Conservation (phyloP, 148 eudicot species). For the Salicornia ramosissima region DNA sequence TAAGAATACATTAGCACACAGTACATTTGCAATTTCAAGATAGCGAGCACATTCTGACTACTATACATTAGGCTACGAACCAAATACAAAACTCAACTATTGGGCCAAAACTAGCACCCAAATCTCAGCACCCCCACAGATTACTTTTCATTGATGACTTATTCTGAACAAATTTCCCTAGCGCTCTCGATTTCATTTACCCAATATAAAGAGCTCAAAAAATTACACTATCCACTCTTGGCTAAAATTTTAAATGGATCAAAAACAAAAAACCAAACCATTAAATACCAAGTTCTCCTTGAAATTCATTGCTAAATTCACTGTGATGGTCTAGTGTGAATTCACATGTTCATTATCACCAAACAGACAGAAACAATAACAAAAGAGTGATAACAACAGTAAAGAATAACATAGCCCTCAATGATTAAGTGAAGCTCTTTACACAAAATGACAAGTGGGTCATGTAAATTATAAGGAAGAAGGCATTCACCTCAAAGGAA, state of each 20-base stretch:
- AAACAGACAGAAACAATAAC: neutral
- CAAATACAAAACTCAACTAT: neutral
- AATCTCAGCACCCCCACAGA: neutral
- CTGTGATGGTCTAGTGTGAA: neutral
- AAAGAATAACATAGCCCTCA: neutral
- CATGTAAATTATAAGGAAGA: neutral
- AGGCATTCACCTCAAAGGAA: slow-evolving; percentile 42
- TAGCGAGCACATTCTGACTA: neutral
- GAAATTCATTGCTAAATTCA: neutral
- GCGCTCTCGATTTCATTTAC: neutral
- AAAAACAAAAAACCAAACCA: neutral
- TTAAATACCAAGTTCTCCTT: neutral
- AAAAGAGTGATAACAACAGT: neutral
- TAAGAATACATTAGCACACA: neutral
- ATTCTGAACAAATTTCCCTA: neutral
- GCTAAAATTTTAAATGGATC: neutral
- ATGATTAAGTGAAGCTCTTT: neutral
- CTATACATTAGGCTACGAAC: neutral
- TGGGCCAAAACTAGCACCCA: slow-evolving; percentile 4
- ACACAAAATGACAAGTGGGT: neutral
- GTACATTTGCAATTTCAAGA: neutral
- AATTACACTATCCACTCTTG: neutral
- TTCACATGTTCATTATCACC: neutral
- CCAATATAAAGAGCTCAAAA: neutral
- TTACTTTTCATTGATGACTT: neutral